Evolutionary conservation across 2,329 filamentous ascomycete species (phyloP).

Genomic region (Thelonectria rubi): DNA sequence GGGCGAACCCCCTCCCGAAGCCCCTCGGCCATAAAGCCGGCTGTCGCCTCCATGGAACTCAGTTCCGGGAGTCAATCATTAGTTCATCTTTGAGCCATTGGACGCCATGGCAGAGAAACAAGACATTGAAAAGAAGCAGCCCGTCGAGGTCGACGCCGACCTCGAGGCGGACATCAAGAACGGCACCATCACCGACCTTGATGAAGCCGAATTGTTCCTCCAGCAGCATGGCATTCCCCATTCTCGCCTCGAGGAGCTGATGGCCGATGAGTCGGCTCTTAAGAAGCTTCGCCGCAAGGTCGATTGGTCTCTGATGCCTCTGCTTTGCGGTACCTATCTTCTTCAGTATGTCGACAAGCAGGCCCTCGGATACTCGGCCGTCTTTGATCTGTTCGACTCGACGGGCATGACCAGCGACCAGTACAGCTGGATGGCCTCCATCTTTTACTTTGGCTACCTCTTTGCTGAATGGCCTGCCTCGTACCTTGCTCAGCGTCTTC

Average conservation of each 20-base stretch:
- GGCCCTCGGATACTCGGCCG: slow-evolving; percentile 61
- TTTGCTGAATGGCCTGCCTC: slow-evolving; percentile 53
- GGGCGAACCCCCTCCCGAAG: background rate
- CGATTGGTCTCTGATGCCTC: slow-evolving; percentile 59
- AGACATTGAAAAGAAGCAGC: slow-evolving; percentile 37
- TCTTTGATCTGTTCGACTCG: slow-evolving; percentile 62
- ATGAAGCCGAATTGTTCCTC: slow-evolving; percentile 42
- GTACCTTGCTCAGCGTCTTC: slow-evolving; percentile 47
- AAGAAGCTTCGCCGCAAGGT: slow-evolving; percentile 52
- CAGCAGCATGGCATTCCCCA: slow-evolving; percentile 40
- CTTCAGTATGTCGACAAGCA: slow-evolving; percentile 67
- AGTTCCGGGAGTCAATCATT: background rate
- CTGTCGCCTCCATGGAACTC: background rate
- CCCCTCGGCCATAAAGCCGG: background rate
- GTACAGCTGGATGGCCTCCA: slow-evolving; percentile 64
- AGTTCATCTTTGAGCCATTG: background rate
- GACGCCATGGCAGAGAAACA: slow-evolving; percentile 1
- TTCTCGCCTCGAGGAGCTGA: slow-evolving; percentile 36
- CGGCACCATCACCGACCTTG: slow-evolving; percentile 37
- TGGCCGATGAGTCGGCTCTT: slow-evolving; percentile 37
- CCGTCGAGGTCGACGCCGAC: slow-evolving; percentile 32
- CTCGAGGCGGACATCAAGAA: slow-evolving; percentile 39
- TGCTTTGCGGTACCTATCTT: slow-evolving; percentile 59
- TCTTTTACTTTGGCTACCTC: slow-evolving; percentile 64
- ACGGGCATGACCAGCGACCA: slow-evolving; percentile 57